These are phyloP conservation scores for Curvularia eragrostidis DNA, from an alignment of 2,329 filamentous ascomycete species.

Conservation along the genomic window DNA sequence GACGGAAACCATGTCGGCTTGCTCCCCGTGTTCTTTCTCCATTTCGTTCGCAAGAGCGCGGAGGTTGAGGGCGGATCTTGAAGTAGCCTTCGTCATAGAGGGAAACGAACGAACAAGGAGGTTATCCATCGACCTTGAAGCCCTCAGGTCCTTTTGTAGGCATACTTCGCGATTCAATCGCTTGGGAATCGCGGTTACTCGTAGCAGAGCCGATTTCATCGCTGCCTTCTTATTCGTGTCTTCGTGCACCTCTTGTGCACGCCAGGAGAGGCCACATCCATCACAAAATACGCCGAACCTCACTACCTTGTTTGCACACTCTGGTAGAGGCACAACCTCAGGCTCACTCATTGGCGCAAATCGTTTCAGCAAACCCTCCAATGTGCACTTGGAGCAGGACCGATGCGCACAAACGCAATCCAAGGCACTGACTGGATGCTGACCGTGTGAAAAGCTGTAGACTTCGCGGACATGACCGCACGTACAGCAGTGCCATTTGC, in stretches of 20 bases:
- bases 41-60: slow-evolving; percentile 15
- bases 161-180: slow-evolving; percentile 14
- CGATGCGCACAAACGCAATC: slow-evolving; percentile 35
- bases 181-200: slow-evolving; percentile 22
- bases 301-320: slow-evolving; percentile 15
- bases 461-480: slow-evolving; percentile 13
- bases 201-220: slow-evolving; percentile 15
- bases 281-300: slow-evolving; percentile 36
- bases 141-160: slow-evolving; percentile 20
- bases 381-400: slow-evolving; percentile 31
- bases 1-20: slow-evolving; percentile 27
- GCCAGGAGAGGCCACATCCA: slow-evolving; percentile 34
- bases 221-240: slow-evolving; percentile 13
- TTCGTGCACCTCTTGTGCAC: slow-evolving; percentile 18
- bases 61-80: slow-evolving; percentile 20
- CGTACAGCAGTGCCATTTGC: slow-evolving; percentile 23
- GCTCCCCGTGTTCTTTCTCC: slow-evolving; percentile 22
- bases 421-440: slow-evolving; percentile 30
- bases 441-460: slow-evolving; percentile 11
- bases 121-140: slow-evolving; percentile 22
- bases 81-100: neutral
- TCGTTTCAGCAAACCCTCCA: slow-evolving; percentile 25
- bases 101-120: neutral
- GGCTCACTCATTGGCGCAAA: slow-evolving; percentile 39
- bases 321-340: slow-evolving; percentile 24